Percentiles rank a stretch among this genome's conserved stretches.
These are phyloP conservation scores for Rauvolfia tetraphylla DNA, from an alignment of 257 asterid species.

Conservation along the genomic window DNA sequence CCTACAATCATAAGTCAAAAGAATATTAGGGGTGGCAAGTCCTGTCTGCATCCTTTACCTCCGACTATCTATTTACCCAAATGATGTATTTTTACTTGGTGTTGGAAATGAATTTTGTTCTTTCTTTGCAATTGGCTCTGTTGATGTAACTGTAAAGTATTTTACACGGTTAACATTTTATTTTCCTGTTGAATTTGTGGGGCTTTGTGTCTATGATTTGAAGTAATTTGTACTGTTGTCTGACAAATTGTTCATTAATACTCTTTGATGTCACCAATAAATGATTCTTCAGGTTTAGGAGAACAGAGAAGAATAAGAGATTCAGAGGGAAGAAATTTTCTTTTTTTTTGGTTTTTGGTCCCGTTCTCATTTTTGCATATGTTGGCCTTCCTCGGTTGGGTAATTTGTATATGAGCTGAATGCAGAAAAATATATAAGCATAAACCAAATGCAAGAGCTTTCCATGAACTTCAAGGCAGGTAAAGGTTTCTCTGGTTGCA, in stretches of 20 bases:
- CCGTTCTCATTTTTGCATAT: no score
- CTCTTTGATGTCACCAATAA: neutral
- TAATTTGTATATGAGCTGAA: no score
- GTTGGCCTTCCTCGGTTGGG: no score
- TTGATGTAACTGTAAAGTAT: neutral
- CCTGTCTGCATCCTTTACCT: no score
- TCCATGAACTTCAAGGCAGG: no score
- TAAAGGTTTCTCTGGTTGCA: no score
- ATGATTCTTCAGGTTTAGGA: neutral
- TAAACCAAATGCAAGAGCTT: no score
- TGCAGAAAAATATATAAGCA: no score
- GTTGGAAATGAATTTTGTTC: neutral
- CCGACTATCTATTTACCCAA: neutral
- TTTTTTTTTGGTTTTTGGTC: no score
- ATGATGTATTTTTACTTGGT: neutral
- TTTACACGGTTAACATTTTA: no score
- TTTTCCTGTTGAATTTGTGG: neutral
- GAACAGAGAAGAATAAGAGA: no score
- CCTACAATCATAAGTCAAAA: neutral
- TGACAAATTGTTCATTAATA: neutral
- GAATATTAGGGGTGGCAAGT: neutral
- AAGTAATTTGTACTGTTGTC: neutral
- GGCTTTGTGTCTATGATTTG: neutral
- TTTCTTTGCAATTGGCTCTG: neutral
- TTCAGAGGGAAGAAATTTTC: no score